Conservation (phyloP, 2,329 filamentous ascomycete species). For the Chlorencoelia australis region DNA sequence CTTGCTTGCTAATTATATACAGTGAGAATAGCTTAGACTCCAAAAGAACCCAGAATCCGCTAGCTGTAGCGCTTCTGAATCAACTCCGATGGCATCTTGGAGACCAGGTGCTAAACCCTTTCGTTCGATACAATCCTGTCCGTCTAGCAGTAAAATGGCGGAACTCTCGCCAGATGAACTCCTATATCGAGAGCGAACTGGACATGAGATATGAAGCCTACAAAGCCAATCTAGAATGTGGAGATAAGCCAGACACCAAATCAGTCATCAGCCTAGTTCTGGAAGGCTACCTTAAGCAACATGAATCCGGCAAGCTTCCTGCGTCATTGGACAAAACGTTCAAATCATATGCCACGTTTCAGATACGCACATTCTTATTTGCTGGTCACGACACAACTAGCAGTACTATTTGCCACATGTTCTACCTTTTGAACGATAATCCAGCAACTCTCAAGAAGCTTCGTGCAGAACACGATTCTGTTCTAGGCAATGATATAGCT, state of each 20-base stretch:
- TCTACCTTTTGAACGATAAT: constrained; percentile 12
- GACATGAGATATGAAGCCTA: constrained; percentile 12
- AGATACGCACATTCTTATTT: constrained; percentile 15
- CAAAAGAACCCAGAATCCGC: constrained; percentile 10
- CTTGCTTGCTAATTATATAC: too few relatives aligned
- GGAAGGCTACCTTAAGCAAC: constrained; percentile 1
- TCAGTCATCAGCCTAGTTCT: constrained; percentile 5
- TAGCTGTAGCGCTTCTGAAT: constrained; percentile 13
- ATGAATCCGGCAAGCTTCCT: not conserved
- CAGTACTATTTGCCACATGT: constrained; percentile 7
- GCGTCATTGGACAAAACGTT: not conserved
- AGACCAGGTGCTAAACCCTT: constrained; percentile 9
- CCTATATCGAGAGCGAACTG: constrained; percentile 15
- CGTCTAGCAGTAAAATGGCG: constrained; percentile 11
- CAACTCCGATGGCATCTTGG: constrained; percentile 13
- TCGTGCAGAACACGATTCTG: constrained; percentile 14
- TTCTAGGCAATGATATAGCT: constrained; percentile 10
- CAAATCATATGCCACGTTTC: not conserved
- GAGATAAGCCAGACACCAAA: not conserved
- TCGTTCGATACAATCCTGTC: not conserved
- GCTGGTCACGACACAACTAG: constrained; percentile 19
- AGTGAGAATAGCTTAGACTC: too few relatives aligned
- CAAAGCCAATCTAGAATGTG: not conserved
- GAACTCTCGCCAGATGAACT: constrained; percentile 13
- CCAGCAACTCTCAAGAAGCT: constrained; percentile 7